Evolutionary conservation across 257 asterid genomes (phyloP), one percentile per base, ranked within the genome.

Genomic region (Fraxinus anomala): DNA sequence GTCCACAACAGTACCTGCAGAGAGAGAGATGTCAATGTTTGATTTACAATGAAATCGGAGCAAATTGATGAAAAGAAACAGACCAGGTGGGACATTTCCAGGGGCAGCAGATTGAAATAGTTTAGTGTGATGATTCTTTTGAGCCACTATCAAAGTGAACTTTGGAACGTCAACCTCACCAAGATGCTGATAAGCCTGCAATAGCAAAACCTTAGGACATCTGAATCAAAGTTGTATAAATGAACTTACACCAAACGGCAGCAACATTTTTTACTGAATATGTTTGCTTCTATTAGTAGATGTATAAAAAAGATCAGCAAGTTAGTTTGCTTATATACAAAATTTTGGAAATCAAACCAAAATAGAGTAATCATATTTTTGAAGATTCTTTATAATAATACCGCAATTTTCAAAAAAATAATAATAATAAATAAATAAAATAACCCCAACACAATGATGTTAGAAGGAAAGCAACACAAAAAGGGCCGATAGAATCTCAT

Each of bases 71-170:
- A 13, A 70, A 69, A 71, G 69, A 79, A 77, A 83, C 89, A 61
- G 34, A 92, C 98, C 98, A 28, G 96, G 81, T 0, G 97, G 99
- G 73, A 92, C 97, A 79, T 94, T 94, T 79, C 89, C 94, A 39
- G 89, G 73, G 37, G 88, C 81, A 34, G 89, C 85, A 85, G 89
- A 84, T 89, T 92, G 97, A 85, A 94, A 94, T 21, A 92, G 86
- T 84, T 80, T 90, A 14, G 96, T 91, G 68, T 92, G 97, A 82
- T 94, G 97, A 84, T 89, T 89, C 83, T 94, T 94, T 83, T 94
- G 97, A 67, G 92, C 99, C 84, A 94, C 92, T 40, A 94, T 86
- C 78, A 94, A 82, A 5, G 97, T 92, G 89, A 94, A 91, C 81
- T 92, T 94, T 13, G 97, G 99, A 74, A 89, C 72, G 44, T 86